Percentiles rank a stretch among this genome's conserved stretches.
Conservation (phyloP, 306 rosid genomes). For the Cucurbita ficifolia region DNA sequence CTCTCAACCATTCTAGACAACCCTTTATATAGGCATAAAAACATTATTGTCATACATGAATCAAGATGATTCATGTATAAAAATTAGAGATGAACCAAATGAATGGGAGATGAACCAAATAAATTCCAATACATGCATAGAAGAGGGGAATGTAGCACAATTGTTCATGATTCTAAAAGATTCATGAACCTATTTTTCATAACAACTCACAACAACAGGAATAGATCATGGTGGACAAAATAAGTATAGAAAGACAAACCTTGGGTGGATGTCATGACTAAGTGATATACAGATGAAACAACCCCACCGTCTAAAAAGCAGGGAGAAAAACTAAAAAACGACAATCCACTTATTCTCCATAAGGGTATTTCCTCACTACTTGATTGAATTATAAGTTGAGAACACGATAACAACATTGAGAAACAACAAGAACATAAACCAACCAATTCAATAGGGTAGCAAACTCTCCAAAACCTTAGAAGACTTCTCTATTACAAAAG, state of each 20-base stretch:
- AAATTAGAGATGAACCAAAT: no score
- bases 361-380: background rate
- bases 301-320: background rate
- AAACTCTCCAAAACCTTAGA: background rate
- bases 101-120: no score
- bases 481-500: background rate
- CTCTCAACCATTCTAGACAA: no score
- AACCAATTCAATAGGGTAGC: no score
- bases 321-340: background rate
- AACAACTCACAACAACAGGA: background rate
- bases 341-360: background rate
- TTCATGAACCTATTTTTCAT: no score
- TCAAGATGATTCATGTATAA: no score
- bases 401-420: background rate
- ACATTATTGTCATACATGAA: no score
- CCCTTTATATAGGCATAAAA: no score
- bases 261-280: background rate
- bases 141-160: no score
- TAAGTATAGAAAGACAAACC: background rate
- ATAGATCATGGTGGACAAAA: background rate
- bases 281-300: background rate
- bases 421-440: no score
- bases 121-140: no score
- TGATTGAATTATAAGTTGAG: background rate
- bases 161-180: no score